Percentiles rank a stretch among this genome's conserved stretches.
phyloP scores from a whole-genome alignment of 352 stramenopile genomes.

The Phytophthora ramorum region DNA sequence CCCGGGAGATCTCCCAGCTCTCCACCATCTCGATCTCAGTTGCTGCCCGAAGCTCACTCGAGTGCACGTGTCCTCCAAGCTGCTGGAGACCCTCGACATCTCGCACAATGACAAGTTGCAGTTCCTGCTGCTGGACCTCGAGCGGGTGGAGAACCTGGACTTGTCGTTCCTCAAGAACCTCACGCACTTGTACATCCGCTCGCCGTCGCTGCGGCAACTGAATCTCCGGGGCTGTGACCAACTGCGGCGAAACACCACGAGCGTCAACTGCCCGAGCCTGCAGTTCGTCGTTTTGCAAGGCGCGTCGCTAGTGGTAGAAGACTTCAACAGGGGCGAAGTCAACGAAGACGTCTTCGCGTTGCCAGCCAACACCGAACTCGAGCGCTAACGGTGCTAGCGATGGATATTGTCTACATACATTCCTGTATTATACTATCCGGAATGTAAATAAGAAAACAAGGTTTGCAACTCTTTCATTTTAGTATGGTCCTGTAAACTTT shows the following conservation, averaged over 20 bases:
- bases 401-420: slow-evolving; percentile 33
- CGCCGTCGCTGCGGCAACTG: slow-evolving; percentile 44
- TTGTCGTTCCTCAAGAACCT: slow-evolving; percentile 72
- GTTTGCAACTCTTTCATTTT: no score
- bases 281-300: slow-evolving; percentile 49
- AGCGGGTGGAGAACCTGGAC: slow-evolving; percentile 41
- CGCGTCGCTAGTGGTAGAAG: slow-evolving; percentile 42
- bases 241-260: slow-evolving; percentile 42
- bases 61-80: slow-evolving; percentile 59
- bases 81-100: slow-evolving; percentile 52
- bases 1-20: slow-evolving; percentile 52
- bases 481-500: no score
- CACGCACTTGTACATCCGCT: slow-evolving; percentile 61
- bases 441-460: not conserved
- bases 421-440: not conserved
- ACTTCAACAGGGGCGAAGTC: slow-evolving; percentile 43
- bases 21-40: slow-evolving; percentile 47
- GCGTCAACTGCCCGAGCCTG: slow-evolving; percentile 53
- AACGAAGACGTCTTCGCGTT: slow-evolving; percentile 25
- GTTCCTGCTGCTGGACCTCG: slow-evolving; percentile 55
- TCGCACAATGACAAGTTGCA: slow-evolving; percentile 54
- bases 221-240: slow-evolving; percentile 56
- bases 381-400: not conserved
- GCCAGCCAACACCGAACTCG: slow-evolving; percentile 5
- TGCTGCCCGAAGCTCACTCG: slow-evolving; percentile 60